These are phyloP conservation scores for Pseudogymnoascus sp. DNA, from an alignment of 2,329 filamentous ascomycete species.

Conservation along the genomic window DNA sequence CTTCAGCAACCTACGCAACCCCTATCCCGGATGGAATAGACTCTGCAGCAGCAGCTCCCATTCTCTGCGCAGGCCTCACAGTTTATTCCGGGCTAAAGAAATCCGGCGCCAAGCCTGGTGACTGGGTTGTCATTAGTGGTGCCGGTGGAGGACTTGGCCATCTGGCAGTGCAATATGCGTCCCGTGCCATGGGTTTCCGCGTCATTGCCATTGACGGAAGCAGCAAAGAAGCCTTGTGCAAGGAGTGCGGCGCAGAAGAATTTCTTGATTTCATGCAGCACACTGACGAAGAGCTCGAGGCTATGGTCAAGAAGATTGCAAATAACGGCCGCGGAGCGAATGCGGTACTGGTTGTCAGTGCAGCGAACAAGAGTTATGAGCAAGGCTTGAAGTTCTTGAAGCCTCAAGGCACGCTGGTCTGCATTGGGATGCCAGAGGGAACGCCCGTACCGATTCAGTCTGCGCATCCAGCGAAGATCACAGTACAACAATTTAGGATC, in stretches of 20 bases:
- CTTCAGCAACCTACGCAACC: constrained; percentile 61
- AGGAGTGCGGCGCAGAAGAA: constrained; percentile 54
- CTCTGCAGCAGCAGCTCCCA: constrained; percentile 55
- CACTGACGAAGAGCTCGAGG: constrained; percentile 35
- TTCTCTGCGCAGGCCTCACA: constrained; percentile 62
- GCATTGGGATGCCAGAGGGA: constrained; percentile 43
- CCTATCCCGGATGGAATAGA: constrained; percentile 58
- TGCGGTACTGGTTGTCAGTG: constrained; percentile 52
- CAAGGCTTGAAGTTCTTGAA: constrained; percentile 41
- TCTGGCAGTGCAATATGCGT: constrained; percentile 52
- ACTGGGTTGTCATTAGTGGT: constrained; percentile 46
- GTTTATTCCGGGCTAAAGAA: constrained; percentile 59
- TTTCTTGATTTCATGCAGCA: constrained; percentile 56
- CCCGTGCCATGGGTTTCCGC: constrained; percentile 51
- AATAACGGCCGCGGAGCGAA: constrained; percentile 47
- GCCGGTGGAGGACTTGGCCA: constrained; percentile 59
- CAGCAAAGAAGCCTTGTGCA: constrained; percentile 48
- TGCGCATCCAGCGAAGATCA: constrained; percentile 35
- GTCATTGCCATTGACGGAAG: constrained; percentile 58
- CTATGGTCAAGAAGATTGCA: constrained; percentile 48
- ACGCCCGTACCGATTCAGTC: constrained; percentile 35
- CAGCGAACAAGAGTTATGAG: constrained; percentile 42
- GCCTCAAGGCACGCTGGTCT: constrained; percentile 44
- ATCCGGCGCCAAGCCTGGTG: constrained; percentile 41
- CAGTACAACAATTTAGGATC: constrained; percentile 38